phyloP scores from a whole-genome alignment of 2,329 filamentous ascomycete species.

The Cercospora sojina region DNA sequence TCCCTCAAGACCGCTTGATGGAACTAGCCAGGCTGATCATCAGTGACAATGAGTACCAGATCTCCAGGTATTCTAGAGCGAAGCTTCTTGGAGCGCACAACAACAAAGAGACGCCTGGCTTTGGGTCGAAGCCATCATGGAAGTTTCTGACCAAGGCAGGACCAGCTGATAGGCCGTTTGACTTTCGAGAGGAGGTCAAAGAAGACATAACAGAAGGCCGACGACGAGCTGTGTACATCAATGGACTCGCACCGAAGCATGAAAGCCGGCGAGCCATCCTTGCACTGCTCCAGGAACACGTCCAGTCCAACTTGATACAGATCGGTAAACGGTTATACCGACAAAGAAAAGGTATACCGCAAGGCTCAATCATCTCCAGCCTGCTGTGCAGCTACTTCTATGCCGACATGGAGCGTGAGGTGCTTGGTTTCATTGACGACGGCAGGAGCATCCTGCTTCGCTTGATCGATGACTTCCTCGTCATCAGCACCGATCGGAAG shows the following conservation, averaged over 20 bases:
- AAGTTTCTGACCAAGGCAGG: conserved; percentile 45
- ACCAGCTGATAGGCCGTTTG: conserved; percentile 30
- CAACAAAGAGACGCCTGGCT: conserved; percentile 36
- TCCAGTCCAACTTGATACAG: conserved; percentile 81
- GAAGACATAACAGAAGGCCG: conserved; percentile 41
- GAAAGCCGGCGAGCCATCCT: conserved; percentile 63
- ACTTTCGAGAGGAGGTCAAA: conserved; percentile 35
- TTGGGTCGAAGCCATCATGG: conserved; percentile 39
- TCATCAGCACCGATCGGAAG: conserved; percentile 69
- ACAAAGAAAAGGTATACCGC: conserved; percentile 85
- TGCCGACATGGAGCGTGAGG: conserved; percentile 72
- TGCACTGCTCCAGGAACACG: conserved; percentile 71
- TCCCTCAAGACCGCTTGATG: conserved; percentile 76
- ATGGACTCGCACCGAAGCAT: conserved; percentile 60
- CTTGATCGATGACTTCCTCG: conserved; percentile 87
- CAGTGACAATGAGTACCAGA: conserved; percentile 63
- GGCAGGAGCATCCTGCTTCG: conserved; percentile 66
- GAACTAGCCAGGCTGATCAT: conserved; percentile 60
- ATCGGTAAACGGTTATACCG: conserved; percentile 86
- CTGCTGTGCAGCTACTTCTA: conserved; percentile 96
- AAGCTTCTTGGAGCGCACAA: conserved; percentile 48
- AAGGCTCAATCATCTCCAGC: conserved; percentile 85
- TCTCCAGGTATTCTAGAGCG: conserved; percentile 74
- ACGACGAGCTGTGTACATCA: conserved; percentile 72
- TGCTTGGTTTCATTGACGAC: conserved; percentile 64